These are phyloP conservation scores for Bothriochloa decipiens DNA, from an alignment of 176 grass and related monocot genomes.

Conservation along the genomic window DNA sequence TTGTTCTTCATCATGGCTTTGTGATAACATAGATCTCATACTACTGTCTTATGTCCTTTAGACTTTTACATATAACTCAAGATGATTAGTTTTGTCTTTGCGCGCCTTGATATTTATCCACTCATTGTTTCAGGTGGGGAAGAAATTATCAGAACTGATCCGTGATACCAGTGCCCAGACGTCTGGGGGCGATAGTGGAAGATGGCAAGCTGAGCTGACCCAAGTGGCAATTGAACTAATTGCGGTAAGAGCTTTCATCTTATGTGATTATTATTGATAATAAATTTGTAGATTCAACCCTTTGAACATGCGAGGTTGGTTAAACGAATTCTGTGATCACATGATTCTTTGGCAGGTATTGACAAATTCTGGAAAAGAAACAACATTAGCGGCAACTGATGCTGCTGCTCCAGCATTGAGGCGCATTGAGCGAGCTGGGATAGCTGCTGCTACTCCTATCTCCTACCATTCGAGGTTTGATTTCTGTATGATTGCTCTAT, in stretches of 20 bases:
- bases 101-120: slow-evolving; percentile 12
- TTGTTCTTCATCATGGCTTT: slow-evolving; percentile 4
- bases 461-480: slow-evolving; percentile 93
- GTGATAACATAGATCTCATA: neutral
- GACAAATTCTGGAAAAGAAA: slow-evolving; percentile 97
- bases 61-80: neutral
- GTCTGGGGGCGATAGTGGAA: slow-evolving; percentile 72
- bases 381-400: slow-evolving; percentile 92
- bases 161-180: slow-evolving; percentile 78
- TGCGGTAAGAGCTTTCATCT: slow-evolving; percentile 46
- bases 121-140: slow-evolving; percentile 77
- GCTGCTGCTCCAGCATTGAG: slow-evolving; percentile 91
- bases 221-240: slow-evolving; percentile 97
- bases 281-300: neutral
- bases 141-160: slow-evolving; percentile 97
- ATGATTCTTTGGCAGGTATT: slow-evolving; percentile 56
- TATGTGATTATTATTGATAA: neutral
- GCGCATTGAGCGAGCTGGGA: slow-evolving; percentile 94
- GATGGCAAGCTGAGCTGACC: slow-evolving; percentile 94
- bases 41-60: slow-evolving; percentile 27
- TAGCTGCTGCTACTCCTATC: slow-evolving; percentile 95
- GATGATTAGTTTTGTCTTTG: neutral
- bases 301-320: neutral
- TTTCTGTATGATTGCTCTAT: slow-evolving; percentile 24
- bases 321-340: neutral